Percentiles rank a stretch among this genome's conserved stretches.
Conservation (phyloP, 192 early-diverging fungal species). For the Lobosporangium transversale region DNA sequence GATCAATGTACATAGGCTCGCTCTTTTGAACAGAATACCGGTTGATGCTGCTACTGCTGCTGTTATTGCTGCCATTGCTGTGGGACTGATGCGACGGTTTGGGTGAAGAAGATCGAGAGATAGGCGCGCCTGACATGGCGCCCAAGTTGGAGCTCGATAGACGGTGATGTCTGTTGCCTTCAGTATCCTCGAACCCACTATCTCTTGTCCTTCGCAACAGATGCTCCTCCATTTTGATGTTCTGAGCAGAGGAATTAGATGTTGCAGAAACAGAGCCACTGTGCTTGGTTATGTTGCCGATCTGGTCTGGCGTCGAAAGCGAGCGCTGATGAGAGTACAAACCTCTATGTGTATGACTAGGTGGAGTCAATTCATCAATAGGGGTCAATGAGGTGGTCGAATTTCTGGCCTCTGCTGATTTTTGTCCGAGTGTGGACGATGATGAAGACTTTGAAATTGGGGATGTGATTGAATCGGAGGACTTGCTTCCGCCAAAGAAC, state of each 20-base stretch:
- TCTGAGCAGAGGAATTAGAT: not conserved
- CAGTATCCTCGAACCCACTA: constrained; percentile 36
- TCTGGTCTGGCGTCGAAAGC: constrained; percentile 30
- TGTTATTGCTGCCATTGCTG: not conserved
- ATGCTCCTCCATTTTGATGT: constrained; percentile 13
- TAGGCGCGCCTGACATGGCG: not conserved
- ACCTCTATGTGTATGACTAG: constrained; percentile 3
- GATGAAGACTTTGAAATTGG: constrained; percentile 2
- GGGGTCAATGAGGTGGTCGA: constrained; percentile 19
- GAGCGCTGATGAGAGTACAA: constrained; percentile 36
- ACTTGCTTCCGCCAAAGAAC: constrained; percentile 27
- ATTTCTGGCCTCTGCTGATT: not conserved
- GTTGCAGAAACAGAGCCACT: not conserved
- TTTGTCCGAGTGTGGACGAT: constrained; percentile 6
- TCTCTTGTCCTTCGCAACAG: constrained; percentile 26
- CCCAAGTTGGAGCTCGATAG: constrained; percentile 11
- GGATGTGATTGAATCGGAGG: constrained; percentile 3
- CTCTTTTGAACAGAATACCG: constrained; percentile 12
- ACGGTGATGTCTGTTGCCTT: constrained; percentile 21
- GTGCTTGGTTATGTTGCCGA: constrained; percentile 5
- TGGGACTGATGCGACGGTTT: not conserved
- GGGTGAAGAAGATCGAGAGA: constrained; percentile 4
- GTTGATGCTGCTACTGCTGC: not conserved
- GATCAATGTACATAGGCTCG: constrained; percentile 19
- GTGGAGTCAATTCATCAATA: constrained; percentile 21